phyloP scores from a whole-genome alignment of 75 land plant genomes.

The Sequoia sempervirens region DNA sequence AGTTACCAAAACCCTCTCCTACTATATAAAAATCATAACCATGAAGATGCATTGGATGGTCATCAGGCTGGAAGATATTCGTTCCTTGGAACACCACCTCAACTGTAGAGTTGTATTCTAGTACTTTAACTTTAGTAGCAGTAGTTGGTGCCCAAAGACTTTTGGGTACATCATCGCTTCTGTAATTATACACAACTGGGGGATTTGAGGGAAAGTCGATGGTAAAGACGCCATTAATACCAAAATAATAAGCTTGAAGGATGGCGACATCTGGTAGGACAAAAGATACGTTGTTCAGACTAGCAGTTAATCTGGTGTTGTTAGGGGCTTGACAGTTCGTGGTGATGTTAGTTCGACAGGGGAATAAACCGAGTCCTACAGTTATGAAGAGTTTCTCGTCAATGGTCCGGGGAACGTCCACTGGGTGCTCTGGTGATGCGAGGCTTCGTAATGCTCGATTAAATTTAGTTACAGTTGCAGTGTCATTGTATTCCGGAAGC shows the following conservation, averaged over 20 bases:
- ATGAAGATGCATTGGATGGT: conserved; percentile 30
- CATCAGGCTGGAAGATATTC: conserved; percentile 11
- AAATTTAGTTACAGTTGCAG: neutral
- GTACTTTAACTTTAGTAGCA: conserved; percentile 13
- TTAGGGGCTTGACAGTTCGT: neutral
- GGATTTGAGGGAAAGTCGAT: conserved; percentile 18
- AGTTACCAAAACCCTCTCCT: conserved; percentile 28
- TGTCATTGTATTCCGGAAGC: neutral
- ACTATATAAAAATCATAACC: conserved; percentile 25
- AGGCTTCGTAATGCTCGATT: neutral
- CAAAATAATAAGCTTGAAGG: conserved; percentile 14
- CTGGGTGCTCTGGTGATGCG: neutral
- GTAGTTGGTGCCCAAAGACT: neutral
- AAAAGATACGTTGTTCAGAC: conserved; percentile 3
- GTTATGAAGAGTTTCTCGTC: neutral
- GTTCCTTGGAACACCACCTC: conserved; percentile 23
- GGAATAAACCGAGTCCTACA: neutral
- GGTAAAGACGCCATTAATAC: conserved; percentile 8
- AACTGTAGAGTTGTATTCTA: conserved; percentile 19
- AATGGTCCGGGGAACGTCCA: neutral
- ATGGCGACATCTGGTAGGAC: neutral
- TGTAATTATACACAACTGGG: conserved; percentile 12
- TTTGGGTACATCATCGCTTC: conserved; percentile 7
- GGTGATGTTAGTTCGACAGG: neutral
- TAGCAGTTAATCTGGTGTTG: neutral